Evolutionary conservation across 805 yeast species (phyloP).

Genomic region (Zygosaccharomyces gambellarensis): DNA sequence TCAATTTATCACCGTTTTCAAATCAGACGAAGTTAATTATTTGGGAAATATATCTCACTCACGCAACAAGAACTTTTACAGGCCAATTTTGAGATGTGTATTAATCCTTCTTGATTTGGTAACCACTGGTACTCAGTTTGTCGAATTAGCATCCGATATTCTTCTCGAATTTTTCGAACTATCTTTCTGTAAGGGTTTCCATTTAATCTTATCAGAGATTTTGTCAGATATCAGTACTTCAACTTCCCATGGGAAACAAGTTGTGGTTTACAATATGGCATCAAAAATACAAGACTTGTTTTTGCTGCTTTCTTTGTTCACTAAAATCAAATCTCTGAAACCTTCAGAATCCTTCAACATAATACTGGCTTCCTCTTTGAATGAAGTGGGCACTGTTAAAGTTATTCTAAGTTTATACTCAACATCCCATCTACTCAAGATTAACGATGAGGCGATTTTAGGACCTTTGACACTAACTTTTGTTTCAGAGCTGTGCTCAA

Average conservation of each 20-base stretch:
- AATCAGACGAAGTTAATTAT: conserved; percentile 47
- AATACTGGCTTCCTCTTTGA: conserved; percentile 48
- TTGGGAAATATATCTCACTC: conserved; percentile 38
- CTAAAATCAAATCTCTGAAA: conserved; percentile 48
- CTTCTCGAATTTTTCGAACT: conserved; percentile 55
- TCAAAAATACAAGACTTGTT: conserved; percentile 61
- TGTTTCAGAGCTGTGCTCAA: conserved; percentile 60
- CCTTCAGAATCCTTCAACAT: conserved; percentile 45
- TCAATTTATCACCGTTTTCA: conserved; percentile 36
- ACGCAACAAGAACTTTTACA: conserved; percentile 41
- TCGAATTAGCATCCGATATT: conserved; percentile 46
- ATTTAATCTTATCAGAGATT: conserved; percentile 50
- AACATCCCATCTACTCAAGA: conserved; percentile 55
- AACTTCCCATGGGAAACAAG: conserved; percentile 35
- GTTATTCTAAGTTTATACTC: conserved; percentile 63
- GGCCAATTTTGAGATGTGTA: conserved; percentile 58
- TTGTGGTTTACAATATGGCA: conserved; percentile 35
- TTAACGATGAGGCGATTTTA: conserved; percentile 59
- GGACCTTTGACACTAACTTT: conserved; percentile 69
- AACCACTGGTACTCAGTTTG: conserved; percentile 39
- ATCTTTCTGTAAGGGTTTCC: conserved; percentile 63
- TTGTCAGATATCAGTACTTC: conserved; percentile 48
- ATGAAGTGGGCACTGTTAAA: conserved; percentile 55
- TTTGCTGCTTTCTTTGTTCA: conserved; percentile 58
- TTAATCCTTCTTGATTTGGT: conserved; percentile 45